A percentile compares a stretch with the other conserved stretches of the same genome.
Conservation (phyloP, 805 yeast genomes). For the Candida vartiovaarae region DNA sequence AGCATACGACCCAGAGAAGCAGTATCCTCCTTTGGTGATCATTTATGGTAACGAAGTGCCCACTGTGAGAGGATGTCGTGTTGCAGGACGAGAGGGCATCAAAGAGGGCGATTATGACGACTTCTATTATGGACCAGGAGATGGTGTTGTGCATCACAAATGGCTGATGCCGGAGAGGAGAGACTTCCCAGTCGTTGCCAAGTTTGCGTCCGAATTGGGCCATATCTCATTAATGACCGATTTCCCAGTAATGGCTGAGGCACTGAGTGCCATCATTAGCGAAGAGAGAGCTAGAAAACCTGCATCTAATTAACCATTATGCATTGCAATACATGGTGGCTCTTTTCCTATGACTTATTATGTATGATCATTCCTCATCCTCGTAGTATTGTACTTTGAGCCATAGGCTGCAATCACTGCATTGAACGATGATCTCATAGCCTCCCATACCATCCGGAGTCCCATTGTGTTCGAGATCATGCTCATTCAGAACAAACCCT, state of each 20-base stretch:
- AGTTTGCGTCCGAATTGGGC: conserved; percentile 56
- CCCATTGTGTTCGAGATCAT: conserved; percentile 49
- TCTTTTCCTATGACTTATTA: too few species aligned
- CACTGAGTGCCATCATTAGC: conserved; percentile 53
- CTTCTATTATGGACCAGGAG: conserved; percentile 84
- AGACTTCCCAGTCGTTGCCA: conserved; percentile 70
- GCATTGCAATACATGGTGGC: too few species aligned
- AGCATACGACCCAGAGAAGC: conserved; percentile 41
- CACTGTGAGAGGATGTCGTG: conserved; percentile 75
- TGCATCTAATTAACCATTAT: too few species aligned
- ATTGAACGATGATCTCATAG: conserved; percentile 68
- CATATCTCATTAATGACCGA: conserved; percentile 81
- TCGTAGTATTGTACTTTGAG: conserved; percentile 64
- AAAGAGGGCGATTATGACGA: conserved; percentile 66
- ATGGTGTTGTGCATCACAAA: conserved; percentile 82
- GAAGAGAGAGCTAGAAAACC: conserved; percentile 38
- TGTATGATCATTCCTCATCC: conserved; percentile 18
- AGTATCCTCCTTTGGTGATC: conserved; percentile 78
- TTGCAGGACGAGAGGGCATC: conserved; percentile 54
- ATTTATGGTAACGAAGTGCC: conserved; percentile 82
- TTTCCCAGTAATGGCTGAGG: conserved; percentile 61
- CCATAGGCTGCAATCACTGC: conserved; percentile 83
- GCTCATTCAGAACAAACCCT: conserved; percentile 56
- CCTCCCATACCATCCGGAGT: conserved; percentile 41
- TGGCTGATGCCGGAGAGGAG: conserved; percentile 74